Percentiles rank a stretch among this genome's conserved stretches.
Conservation (phyloP, 495 filamentous ascomycete genomes). For the Monascus purpureus region DNA sequence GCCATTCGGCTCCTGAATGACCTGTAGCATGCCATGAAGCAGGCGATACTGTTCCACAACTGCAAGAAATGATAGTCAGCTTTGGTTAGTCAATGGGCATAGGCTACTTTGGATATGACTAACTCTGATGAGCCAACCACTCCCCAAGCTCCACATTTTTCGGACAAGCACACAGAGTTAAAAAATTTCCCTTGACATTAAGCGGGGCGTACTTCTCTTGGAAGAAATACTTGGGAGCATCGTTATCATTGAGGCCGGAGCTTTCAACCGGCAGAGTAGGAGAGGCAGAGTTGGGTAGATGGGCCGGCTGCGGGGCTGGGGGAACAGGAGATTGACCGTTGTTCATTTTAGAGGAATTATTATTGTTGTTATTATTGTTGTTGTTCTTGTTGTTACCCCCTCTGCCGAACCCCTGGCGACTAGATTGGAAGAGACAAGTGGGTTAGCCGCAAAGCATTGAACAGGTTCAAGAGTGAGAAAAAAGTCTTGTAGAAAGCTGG, state of each 20-base stretch:
- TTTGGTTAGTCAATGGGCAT: slow-evolving; percentile 10
- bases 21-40: slow-evolving; percentile 67
- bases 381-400: slow-evolving; percentile 39
- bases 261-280: slow-evolving; percentile 38
- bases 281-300: slow-evolving; percentile 46
- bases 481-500: too few relatives aligned
- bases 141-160: slow-evolving; percentile 82
- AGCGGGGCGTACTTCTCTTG: slow-evolving; percentile 69
- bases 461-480: too few relatives aligned
- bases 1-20: slow-evolving; percentile 66
- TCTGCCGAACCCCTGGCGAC: slow-evolving; percentile 38
- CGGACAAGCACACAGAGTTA: slow-evolving; percentile 82
- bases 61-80: slow-evolving; percentile 15
- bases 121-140: slow-evolving; percentile 91
- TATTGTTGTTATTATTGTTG: slow-evolving; percentile 26
- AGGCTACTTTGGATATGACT: too few relatives aligned
- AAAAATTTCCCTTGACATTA: slow-evolving; percentile 91
- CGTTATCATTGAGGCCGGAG: slow-evolving; percentile 35
- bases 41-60: slow-evolving; percentile 86
- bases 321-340: slow-evolving; percentile 35
- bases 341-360: slow-evolving; percentile 29
- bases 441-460: slow-evolving; percentile 24
- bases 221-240: slow-evolving; percentile 54
- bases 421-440: slow-evolving; percentile 8
- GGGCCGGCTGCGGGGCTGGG: slow-evolving; percentile 28